Base-by-base conservation (phyloP, 495 filamentous ascomycete species). In the Hypoxylon intermedium region DNA sequence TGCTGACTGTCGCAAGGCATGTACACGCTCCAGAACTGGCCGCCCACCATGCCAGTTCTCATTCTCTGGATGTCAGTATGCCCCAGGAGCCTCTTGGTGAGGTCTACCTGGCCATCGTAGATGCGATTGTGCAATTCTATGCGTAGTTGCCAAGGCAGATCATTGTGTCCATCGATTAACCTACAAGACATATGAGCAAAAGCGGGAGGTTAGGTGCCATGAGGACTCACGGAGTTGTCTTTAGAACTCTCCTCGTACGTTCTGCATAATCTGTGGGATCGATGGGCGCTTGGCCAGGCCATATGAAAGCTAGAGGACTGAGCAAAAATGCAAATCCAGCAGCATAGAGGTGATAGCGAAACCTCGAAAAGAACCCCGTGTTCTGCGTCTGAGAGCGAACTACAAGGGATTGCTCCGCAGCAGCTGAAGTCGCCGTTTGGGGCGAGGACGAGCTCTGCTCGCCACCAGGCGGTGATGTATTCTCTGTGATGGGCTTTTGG, bases 1-100 rank as follows among this genome's bases (percentile, higher is more conserved):
- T 65, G 61, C 9, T 46, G 40, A 45, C 16, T 18, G 55, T 58
- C 62, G 15, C 60, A 67, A 16, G 63, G 43, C 18, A 63, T 52
- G 23, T 68, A 74, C 1, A 68, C 67, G 46, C 67, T 72, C 74
- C 75, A 77, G 46, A 77, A 78, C 43, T 74, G 71, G 1, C 74
- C 69, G 0, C 67, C 69, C 13, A 67, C 40, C 46, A 55, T 55
- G 0, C 69, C 69, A 2, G 55, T 31, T 43, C 53, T 47, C 60
- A 72, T 59, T 19, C 66, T 61, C 33, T 60, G 52, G 11, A 70
- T 43, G 47, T 71, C 65, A 0, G 65, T 67, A 52, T 68, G 65
- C 2, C 60, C 58, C 9, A 66, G 51, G 12, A 68, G 61, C 23
- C 65, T 53, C 43, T 71, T 63, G 11, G 59, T 67, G 24, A 74